A percentile compares a stretch with the other conserved stretches of the same genome.
Conservation (phyloP, 1,139 yeast genomes). For the Suhomyces wounanorum region DNA sequence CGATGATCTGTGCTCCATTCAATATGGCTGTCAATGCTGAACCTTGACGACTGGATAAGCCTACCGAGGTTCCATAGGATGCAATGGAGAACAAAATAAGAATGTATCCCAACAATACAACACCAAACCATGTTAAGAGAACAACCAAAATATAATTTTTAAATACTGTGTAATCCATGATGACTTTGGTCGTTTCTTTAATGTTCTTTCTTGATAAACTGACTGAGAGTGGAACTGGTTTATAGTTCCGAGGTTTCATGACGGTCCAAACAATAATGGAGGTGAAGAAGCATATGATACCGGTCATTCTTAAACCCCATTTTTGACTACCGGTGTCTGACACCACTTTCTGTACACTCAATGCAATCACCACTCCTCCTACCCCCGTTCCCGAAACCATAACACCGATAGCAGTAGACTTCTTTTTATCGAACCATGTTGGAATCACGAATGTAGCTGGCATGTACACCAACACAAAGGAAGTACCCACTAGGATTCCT, state of each 20-base stretch:
- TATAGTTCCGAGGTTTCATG: constrained; percentile 47
- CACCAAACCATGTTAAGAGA: constrained; percentile 57
- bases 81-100: constrained; percentile 63
- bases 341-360: constrained; percentile 50
- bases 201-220: constrained; percentile 26
- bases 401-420: constrained; percentile 63
- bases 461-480: constrained; percentile 59
- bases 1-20: constrained; percentile 64
- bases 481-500: constrained; percentile 65
- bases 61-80: constrained; percentile 61
- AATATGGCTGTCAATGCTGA: constrained; percentile 61
- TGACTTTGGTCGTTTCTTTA: constrained; percentile 21
- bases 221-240: constrained; percentile 27
- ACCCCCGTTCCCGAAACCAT: constrained; percentile 64
- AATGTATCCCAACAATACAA: constrained; percentile 58
- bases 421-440: constrained; percentile 59
- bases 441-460: constrained; percentile 62
- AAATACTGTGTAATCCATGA: constrained; percentile 35
- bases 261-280: constrained; percentile 38
- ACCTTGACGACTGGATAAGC: constrained; percentile 56
- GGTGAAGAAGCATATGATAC: constrained; percentile 48
- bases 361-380: constrained; percentile 62
- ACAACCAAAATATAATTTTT: constrained; percentile 41
- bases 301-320: constrained; percentile 70
- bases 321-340: constrained; percentile 54